Conservation (phyloP, 179 eudicot species). For the Camellia oleifera region DNA sequence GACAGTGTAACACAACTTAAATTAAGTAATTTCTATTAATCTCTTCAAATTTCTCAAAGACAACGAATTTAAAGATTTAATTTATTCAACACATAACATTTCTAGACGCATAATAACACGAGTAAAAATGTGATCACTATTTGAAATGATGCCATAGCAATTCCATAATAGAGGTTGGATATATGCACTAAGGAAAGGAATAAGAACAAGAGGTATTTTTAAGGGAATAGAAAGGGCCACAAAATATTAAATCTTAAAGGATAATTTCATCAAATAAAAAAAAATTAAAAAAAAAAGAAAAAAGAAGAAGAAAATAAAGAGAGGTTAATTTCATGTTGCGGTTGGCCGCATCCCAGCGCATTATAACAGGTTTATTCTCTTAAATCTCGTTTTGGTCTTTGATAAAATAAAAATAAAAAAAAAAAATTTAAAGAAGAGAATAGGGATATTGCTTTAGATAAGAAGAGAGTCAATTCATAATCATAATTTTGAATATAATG, state of each 20-base stretch:
- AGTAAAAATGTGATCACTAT: not conserved
- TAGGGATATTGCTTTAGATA: not conserved
- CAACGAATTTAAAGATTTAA: too few relatives aligned
- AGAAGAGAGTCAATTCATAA: not conserved
- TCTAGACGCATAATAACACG: too few relatives aligned
- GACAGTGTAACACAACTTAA: too few relatives aligned
- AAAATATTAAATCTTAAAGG: not conserved
- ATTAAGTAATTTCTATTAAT: too few relatives aligned
- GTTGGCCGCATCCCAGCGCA: constrained; percentile 8
- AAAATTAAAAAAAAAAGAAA: too few relatives aligned
- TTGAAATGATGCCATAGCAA: not conserved
- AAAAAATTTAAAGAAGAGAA: not conserved
- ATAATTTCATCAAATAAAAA: too few relatives aligned
- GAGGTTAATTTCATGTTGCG: constrained; percentile 9
- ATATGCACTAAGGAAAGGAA: not conserved
- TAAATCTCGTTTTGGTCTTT: not conserved
- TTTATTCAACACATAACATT: too few relatives aligned
- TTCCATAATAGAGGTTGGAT: not conserved
- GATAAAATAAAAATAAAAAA: too few relatives aligned
- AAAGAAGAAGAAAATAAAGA: too few relatives aligned
- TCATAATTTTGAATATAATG: not conserved
- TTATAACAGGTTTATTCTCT: constrained; percentile 3
- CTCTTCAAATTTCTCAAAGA: too few relatives aligned
- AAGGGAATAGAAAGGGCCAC: not conserved
- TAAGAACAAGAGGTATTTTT: not conserved